These are phyloP conservation scores for Gossypium trilobum DNA, from an alignment of 441 rosid species.

Conservation along the genomic window DNA sequence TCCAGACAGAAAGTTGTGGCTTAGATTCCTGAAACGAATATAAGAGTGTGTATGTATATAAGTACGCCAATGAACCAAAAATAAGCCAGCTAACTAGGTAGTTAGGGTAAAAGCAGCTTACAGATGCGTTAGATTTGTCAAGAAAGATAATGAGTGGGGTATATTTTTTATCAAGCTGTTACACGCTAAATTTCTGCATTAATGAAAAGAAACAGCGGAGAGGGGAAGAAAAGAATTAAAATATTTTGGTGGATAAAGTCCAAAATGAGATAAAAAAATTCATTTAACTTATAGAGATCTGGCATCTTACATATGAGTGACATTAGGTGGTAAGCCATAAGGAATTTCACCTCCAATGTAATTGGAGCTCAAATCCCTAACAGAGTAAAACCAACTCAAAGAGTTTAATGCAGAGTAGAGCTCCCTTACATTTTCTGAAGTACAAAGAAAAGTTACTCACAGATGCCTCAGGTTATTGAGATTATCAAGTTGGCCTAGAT, in stretches of 20 bases:
- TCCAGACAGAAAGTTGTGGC: constrained; percentile 78
- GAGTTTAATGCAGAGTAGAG: constrained; percentile 9
- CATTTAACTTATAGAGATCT: constrained; percentile 1
- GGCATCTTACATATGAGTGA: constrained; percentile 65
- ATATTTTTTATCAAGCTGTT: constrained; percentile 58
- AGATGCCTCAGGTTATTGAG: constrained; percentile 60
- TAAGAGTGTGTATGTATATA: neutral
- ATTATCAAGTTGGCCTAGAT: constrained; percentile 55
- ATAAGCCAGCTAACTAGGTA: neutral
- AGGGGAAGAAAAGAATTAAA: constrained; percentile 5
- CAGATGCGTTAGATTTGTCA: constrained; percentile 60
- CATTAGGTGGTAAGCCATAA: constrained; percentile 62
- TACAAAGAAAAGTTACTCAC: constrained; percentile 37
- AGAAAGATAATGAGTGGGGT: constrained; percentile 55
- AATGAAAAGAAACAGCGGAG: neutral
- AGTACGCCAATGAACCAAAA: constrained; percentile 2
- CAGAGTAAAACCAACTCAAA: constrained; percentile 16
- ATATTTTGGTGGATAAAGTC: constrained; percentile 5
- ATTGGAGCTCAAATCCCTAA: constrained; percentile 80
- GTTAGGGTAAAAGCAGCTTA: constrained; percentile 29
- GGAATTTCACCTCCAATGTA: constrained; percentile 69
- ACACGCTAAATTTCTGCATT: constrained; percentile 63
- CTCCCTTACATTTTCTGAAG: constrained; percentile 1
- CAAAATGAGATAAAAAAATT: neutral
- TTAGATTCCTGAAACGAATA: constrained; percentile 59